Percentiles rank a stretch among this genome's conserved stretches.
Conservation (phyloP, 2,329 filamentous ascomycete genomes). For the Aspergillus sp. region DNA sequence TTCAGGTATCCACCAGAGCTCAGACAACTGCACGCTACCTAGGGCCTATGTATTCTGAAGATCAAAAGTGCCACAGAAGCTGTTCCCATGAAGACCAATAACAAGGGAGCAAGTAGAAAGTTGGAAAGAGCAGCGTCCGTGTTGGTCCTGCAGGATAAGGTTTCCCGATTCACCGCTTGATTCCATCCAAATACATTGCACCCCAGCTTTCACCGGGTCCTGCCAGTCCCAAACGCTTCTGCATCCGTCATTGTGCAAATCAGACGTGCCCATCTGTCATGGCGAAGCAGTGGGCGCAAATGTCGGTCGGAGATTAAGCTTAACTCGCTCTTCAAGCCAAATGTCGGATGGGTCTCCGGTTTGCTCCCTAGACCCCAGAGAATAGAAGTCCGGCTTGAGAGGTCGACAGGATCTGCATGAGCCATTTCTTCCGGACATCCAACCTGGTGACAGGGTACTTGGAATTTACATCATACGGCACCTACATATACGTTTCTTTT, state of each 20-base stretch:
- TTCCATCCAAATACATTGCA: not conserved
- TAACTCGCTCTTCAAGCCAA: not conserved
- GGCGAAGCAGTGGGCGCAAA: not conserved
- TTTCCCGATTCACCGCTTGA: not conserved
- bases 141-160: not conserved
- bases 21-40: not conserved
- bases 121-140: not conserved
- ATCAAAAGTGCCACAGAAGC: not conserved
- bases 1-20: not conserved
- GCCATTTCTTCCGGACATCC: not conserved
- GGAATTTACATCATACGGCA: not conserved
- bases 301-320: slow-evolving; percentile 9
- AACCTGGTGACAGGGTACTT: slow-evolving; percentile 2
- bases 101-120: not conserved
- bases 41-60: not conserved
- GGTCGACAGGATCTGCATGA: too few relatives aligned
- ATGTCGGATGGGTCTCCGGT: not conserved
- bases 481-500: not conserved
- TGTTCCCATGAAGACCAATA: not conserved
- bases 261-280: not conserved
- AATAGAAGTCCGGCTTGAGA: not conserved
- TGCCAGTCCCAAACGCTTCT: slow-evolving; percentile 4
- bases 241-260: slow-evolving; percentile 2
- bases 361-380: not conserved
- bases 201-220: not conserved